Conservation (phyloP, 148 eudicot genomes). For the Drosera capensis region DNA sequence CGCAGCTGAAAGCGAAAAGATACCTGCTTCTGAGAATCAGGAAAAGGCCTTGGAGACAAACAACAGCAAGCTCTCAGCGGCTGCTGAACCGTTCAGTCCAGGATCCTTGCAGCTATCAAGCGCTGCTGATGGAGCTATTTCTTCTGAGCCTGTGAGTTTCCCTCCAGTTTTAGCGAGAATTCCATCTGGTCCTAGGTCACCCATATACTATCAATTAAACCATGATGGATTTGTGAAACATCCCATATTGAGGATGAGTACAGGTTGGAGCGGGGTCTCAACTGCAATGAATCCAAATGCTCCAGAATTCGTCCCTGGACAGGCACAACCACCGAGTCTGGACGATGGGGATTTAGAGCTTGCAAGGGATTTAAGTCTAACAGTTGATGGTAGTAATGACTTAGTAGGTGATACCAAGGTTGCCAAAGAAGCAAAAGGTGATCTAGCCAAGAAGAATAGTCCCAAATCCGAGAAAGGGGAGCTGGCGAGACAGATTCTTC, state of each 20-base stretch:
- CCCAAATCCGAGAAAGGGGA: constrained; percentile 72
- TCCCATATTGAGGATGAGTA: constrained; percentile 12
- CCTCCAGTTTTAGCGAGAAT: constrained; percentile 81
- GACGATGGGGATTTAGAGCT: constrained; percentile 15
- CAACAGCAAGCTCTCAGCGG: constrained; percentile 87
- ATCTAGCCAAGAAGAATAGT: constrained; percentile 30
- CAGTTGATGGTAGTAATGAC: constrained; percentile 7
- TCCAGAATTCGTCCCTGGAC: constrained; percentile 82
- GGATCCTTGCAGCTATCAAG: constrained; percentile 28
- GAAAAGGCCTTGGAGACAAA: constrained; percentile 50
- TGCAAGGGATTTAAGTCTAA: constrained; percentile 16
- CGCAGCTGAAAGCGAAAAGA: constrained; percentile 23
- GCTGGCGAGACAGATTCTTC: constrained; percentile 88
- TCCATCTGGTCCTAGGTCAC: constrained; percentile 87
- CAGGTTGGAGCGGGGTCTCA: constrained; percentile 15
- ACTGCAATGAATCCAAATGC: constrained; percentile 89
- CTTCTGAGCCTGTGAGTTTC: constrained; percentile 54
- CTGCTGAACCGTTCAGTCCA: constrained; percentile 77
- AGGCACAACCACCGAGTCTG: constrained; percentile 21
- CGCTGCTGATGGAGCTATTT: constrained; percentile 15
- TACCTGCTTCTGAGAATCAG: constrained; percentile 11
- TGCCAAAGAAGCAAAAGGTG: constrained; percentile 24
- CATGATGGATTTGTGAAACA: constrained; percentile 29
- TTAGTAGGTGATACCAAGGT: constrained; percentile 15
- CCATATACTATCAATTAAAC: constrained; percentile 51